Percentiles rank a stretch among this genome's conserved stretches.
Conservation (phyloP, 2,329 filamentous ascomycete genomes). For the Dryadomyces quercus-mongolicae region DNA sequence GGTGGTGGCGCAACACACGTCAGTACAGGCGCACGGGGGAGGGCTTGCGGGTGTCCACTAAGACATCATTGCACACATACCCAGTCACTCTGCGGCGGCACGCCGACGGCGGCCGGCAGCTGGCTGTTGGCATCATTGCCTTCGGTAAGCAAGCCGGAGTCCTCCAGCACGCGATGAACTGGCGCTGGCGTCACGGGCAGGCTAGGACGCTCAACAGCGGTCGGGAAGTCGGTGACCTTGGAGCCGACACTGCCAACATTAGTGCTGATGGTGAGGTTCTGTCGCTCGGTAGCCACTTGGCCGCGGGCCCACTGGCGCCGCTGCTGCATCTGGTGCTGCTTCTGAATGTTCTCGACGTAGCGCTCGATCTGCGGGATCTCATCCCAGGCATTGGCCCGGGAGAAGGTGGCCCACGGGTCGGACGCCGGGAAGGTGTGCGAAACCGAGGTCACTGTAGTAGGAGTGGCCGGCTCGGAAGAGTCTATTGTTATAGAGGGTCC, state of each 20-base stretch:
- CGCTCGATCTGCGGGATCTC: constrained; percentile 75
- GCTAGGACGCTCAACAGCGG: constrained; percentile 69
- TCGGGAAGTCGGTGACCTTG: constrained; percentile 79
- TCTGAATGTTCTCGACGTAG: constrained; percentile 70
- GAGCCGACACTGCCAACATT: constrained; percentile 26
- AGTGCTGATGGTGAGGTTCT: neutral
- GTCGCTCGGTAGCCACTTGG: constrained; percentile 3
- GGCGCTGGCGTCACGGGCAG: constrained; percentile 85
- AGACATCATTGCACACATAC: constrained; percentile 59
- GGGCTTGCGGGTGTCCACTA: constrained; percentile 33
- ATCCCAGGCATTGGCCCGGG: constrained; percentile 85
- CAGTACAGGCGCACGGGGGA: constrained; percentile 44
- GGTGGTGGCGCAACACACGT: constrained; percentile 32
- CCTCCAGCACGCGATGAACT: constrained; percentile 29
- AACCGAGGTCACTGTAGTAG: constrained; percentile 17
- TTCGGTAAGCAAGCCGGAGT: constrained; percentile 25
- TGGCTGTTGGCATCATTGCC: constrained; percentile 34
- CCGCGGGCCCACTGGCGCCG: constrained; percentile 24
- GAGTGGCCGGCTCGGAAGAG: constrained; percentile 29
- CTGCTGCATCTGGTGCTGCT: constrained; percentile 24
- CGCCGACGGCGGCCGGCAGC: constrained; percentile 67
- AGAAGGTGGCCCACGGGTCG: constrained; percentile 61
- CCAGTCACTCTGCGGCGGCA: constrained; percentile 83
- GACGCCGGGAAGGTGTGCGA: constrained; percentile 27
- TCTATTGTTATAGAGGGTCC: constrained; percentile 2